Conservation (phyloP, 495 filamentous ascomycete genomes). For the Penicillium crystallinum region DNA sequence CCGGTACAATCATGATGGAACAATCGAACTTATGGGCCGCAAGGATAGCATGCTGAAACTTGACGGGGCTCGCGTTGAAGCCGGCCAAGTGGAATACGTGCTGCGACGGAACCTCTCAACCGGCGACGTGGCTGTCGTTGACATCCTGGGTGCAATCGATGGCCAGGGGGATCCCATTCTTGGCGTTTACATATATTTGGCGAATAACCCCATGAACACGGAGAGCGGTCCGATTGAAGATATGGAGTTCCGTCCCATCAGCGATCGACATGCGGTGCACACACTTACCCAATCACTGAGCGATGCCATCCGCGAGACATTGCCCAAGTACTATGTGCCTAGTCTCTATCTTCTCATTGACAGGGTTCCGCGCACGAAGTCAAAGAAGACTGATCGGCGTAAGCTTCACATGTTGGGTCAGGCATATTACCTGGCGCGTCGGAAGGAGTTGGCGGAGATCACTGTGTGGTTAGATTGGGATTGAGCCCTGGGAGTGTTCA, state of each 20-base stretch:
- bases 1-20: conserved; percentile 62
- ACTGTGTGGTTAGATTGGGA: conserved; percentile 16
- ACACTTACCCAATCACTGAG: conserved; percentile 1
- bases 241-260: conserved; percentile 16
- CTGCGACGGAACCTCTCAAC: conserved; percentile 10
- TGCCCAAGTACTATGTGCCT: conserved; percentile 24
- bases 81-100: conserved; percentile 58
- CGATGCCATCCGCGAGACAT: conserved; percentile 5
- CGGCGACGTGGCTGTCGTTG: conserved; percentile 19
- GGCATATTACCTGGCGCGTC: conserved; percentile 15
- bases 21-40: conserved; percentile 68
- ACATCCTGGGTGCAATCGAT: conserved; percentile 21
- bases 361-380: conserved; percentile 36
- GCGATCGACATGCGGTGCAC: conserved; percentile 1
- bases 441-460: conserved; percentile 13
- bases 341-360: conserved; percentile 21
- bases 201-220: conserved; percentile 12
- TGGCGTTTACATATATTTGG: conserved; percentile 18
- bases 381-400: conserved; percentile 41
- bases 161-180: conserved; percentile 20
- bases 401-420: conserved; percentile 22
- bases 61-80: conserved; percentile 70
- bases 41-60: conserved; percentile 79
- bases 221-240: conserved; percentile 6
- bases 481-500: neutral